Conservation (phyloP, 805 yeast genomes). For the Saccharomycopsis javanensis region DNA sequence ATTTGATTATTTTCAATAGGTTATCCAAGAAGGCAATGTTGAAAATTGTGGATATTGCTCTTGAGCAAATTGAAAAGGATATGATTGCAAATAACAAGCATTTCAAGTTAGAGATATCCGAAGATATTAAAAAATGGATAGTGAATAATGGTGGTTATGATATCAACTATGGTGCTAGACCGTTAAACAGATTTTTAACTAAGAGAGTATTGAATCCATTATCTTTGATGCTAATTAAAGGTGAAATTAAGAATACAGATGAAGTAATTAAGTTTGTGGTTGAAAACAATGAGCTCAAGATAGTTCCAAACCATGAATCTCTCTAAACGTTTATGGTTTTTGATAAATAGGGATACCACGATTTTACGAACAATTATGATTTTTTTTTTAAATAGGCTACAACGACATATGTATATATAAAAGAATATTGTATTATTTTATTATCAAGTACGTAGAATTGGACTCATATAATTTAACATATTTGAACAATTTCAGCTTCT, state of each 20-base stretch:
- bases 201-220: conserved; percentile 79
- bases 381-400: not conserved
- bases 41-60: conserved; percentile 76
- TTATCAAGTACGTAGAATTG: too few species aligned
- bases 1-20: conserved; percentile 86
- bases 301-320: conserved; percentile 16
- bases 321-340: not conserved
- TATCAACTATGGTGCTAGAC: conserved; percentile 90
- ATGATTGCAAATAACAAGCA: conserved; percentile 68
- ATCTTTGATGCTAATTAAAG: conserved; percentile 71
- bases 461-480: too few species aligned
- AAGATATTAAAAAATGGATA: conserved; percentile 66
- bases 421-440: too few species aligned
- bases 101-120: conserved; percentile 38
- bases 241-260: conserved; percentile 57
- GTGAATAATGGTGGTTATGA: conserved; percentile 77
- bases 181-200: conserved; percentile 83
- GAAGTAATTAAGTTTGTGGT: conserved; percentile 40
- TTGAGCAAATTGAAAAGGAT: conserved; percentile 72
- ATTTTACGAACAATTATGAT: too few species aligned
- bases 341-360: not conserved
- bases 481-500: conserved; percentile 40
- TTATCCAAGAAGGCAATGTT: conserved; percentile 66
- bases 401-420: not conserved
- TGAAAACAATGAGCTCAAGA: conserved; percentile 19